These are phyloP conservation scores for Kurtzmaniella cleridarum DNA, from an alignment of 805 yeast genomes.

Conservation along the genomic window DNA sequence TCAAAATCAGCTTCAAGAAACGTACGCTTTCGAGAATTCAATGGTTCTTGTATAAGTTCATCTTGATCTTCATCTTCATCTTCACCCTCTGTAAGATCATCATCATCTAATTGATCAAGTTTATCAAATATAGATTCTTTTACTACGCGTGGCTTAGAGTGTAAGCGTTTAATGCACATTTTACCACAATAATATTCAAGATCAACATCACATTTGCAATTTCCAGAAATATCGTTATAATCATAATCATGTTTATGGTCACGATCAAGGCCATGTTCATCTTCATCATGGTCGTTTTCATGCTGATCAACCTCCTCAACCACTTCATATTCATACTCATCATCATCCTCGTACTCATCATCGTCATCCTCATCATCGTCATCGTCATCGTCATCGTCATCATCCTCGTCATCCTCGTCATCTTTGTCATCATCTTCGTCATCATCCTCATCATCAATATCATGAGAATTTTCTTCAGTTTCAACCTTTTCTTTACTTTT, in stretches of 20 bases:
- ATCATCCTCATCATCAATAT: conserved; percentile 6
- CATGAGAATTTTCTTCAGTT: not conserved
- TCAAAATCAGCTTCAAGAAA: not conserved
- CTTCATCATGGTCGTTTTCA: conserved; percentile 6
- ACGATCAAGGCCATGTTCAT: conserved; percentile 1
- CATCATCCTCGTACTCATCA: not conserved
- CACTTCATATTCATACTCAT: not conserved
- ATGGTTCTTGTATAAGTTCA: not conserved
- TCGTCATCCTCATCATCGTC: conserved; percentile 1
- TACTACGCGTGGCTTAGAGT: not conserved
- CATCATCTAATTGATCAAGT: conserved; percentile 3
- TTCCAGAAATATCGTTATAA: not conserved
- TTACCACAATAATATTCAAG: not conserved
- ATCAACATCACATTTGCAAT: not conserved
- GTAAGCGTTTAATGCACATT: not conserved
- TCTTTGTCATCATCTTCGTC: conserved; percentile 7
- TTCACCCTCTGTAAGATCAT: conserved; percentile 1
- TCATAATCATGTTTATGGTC: too few species aligned
- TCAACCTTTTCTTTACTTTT: conserved; percentile 12
- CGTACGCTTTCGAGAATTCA: not conserved
- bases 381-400: conserved; percentile 1
- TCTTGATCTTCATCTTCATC: not conserved
- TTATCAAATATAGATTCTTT: conserved; percentile 5
- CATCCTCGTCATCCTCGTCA: conserved; percentile 5
- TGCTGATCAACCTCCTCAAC: not conserved